A percentile compares a stretch with the other conserved stretches of the same genome.
phyloP scores from a whole-genome alignment of 306 rosid species.

The Quercus robur region DNA sequence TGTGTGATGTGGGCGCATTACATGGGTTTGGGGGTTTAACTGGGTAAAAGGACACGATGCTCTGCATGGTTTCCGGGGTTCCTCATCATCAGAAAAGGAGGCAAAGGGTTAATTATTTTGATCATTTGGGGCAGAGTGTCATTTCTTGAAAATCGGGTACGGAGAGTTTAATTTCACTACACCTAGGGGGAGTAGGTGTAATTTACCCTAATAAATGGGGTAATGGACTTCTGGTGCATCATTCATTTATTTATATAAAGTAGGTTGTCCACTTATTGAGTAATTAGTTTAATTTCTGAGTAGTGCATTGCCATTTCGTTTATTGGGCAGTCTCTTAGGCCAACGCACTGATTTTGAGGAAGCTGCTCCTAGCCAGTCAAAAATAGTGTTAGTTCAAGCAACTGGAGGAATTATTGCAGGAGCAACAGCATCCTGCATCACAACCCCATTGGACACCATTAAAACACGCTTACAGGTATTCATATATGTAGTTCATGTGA shows the following conservation, averaged over 20 bases:
- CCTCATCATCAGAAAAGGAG: too few species aligned
- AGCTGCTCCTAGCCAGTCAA: constrained; percentile 39
- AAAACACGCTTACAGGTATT: constrained; percentile 93
- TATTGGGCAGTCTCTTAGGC: constrained; percentile 44
- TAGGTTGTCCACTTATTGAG: background rate
- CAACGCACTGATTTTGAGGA: constrained; percentile 26
- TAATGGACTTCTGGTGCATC: constrained; percentile 5
- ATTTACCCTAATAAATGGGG: background rate
- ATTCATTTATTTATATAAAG: background rate
- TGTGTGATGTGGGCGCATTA: too few species aligned
- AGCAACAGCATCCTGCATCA: constrained; percentile 81
- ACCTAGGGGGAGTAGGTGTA: too few species aligned
- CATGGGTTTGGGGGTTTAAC: too few species aligned
- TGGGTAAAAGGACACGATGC: too few species aligned
- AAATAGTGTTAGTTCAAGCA: constrained; percentile 74
- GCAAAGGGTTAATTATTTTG: too few species aligned
- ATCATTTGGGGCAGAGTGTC: too few species aligned
- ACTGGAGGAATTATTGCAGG: constrained; percentile 82
- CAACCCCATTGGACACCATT: constrained; percentile 91
- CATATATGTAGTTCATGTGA: constrained; percentile 4
- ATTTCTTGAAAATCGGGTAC: too few species aligned
- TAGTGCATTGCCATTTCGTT: constrained; percentile 6
- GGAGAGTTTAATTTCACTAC: too few species aligned
- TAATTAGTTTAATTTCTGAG: background rate
- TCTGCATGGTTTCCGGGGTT: too few species aligned